phyloP scores from a whole-genome alignment of 164 flowering plant species.

The Litsea cubeba region DNA sequence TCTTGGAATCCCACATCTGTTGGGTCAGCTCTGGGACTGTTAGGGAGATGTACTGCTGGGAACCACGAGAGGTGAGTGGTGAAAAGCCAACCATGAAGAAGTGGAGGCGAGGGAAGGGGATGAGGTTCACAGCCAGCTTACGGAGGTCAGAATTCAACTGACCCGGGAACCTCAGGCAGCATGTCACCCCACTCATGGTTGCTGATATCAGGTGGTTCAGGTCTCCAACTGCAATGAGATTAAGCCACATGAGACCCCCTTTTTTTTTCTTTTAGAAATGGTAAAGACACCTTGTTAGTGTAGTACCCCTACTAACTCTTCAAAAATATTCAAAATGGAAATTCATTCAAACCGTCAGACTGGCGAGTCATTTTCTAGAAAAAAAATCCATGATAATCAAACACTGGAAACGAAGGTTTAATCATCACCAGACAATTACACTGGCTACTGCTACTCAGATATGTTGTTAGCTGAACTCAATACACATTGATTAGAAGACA shows the following conservation, averaged over 20 bases:
- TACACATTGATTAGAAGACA: no score
- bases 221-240: constrained; percentile 13
- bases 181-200: constrained; percentile 21
- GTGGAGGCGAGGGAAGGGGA: constrained; percentile 21
- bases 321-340: no score
- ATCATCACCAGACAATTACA: no score
- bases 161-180: constrained; percentile 19
- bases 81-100: constrained; percentile 21
- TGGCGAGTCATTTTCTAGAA: no score
- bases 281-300: no score
- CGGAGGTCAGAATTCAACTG: constrained; percentile 18
- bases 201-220: constrained; percentile 18
- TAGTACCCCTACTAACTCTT: no score
- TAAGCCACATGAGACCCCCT: background rate
- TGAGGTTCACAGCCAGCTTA: constrained; percentile 20
- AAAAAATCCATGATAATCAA: no score
- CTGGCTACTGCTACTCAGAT: no score
- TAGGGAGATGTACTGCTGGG: constrained; percentile 13
- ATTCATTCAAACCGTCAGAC: no score
- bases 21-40: constrained; percentile 20
- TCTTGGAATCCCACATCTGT: constrained; percentile 26
- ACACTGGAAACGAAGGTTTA: no score
- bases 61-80: constrained; percentile 17
- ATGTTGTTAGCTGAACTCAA: no score
- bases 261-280: no score